Conservation (phyloP, 1,139 yeast species). For the Petasospora fabianii region DNA sequence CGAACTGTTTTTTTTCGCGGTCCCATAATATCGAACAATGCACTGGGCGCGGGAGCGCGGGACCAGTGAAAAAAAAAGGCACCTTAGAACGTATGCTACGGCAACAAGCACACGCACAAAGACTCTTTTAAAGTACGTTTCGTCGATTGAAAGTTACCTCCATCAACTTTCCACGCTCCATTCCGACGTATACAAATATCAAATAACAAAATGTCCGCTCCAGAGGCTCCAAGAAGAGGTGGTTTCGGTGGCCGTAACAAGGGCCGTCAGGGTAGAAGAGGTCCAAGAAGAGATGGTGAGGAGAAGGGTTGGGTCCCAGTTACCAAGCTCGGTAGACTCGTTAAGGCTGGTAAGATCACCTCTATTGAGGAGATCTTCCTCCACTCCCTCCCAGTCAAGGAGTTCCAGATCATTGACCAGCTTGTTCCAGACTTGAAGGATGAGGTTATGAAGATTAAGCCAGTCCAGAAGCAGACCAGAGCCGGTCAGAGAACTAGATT, state of each 20-base stretch:
- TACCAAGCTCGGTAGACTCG: slow-evolving; percentile 99
- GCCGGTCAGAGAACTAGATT: slow-evolving; percentile 99
- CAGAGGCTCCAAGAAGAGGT: slow-evolving; percentile 54
- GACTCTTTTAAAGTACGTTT: slow-evolving; percentile 1
- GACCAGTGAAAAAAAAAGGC: slow-evolving; percentile 2
- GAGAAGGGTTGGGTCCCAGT: slow-evolving; percentile 99
- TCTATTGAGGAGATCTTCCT: slow-evolving; percentile 97
- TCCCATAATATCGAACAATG: no score
- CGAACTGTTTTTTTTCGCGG: neutral
- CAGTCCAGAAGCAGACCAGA: slow-evolving; percentile 99
- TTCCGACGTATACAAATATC: slow-evolving; percentile 53
- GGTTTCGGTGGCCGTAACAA: slow-evolving; percentile 70
- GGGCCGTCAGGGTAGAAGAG: slow-evolving; percentile 56
- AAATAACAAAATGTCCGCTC: slow-evolving; percentile 54
- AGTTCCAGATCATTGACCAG: slow-evolving; percentile 96
- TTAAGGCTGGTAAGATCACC: slow-evolving; percentile 97
- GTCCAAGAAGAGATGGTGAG: slow-evolving; percentile 78
- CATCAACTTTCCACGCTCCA: slow-evolving; percentile 91
- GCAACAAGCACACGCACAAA: neutral
- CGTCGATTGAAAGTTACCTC: slow-evolving; percentile 87
- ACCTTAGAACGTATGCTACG: neutral
- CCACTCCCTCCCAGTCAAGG: slow-evolving; percentile 99
- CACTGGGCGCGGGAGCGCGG: no score
- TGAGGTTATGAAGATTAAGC: slow-evolving; percentile 99
- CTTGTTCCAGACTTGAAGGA: slow-evolving; percentile 95